Evolutionary conservation across 345 rosid species (phyloP).

Genomic region (Dipteronia dyeriana): DNA sequence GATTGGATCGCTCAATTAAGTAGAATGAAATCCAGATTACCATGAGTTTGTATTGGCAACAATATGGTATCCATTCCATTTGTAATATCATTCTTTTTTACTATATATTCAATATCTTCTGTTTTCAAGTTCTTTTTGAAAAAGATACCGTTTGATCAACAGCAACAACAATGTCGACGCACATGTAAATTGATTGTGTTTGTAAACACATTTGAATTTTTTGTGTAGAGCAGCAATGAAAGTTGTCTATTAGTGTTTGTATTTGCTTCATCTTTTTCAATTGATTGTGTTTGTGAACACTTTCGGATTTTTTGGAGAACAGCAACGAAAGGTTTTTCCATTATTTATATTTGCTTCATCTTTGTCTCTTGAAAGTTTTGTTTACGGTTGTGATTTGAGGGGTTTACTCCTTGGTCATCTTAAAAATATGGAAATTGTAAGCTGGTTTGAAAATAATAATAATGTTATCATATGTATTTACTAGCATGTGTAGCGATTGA

Average conservation of each 20-base stretch:
- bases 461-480: no score
- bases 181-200: not conserved
- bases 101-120: slow-evolving; percentile 1
- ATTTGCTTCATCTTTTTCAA: not conserved
- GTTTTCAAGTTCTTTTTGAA: not conserved
- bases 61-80: slow-evolving; percentile 39
- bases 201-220: not conserved
- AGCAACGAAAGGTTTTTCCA: no score
- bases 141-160: not conserved
- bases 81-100: slow-evolving; percentile 61
- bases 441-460: no score
- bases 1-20: slow-evolving; percentile 25
- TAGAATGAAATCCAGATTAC: slow-evolving; percentile 8
- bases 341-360: no score
- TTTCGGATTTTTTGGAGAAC: no score
- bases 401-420: no score
- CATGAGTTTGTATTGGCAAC: not conserved
- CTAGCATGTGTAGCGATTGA: no score
- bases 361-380: no score
- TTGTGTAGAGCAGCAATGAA: slow-evolving; percentile 2
- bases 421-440: no score
- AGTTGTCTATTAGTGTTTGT: not conserved
- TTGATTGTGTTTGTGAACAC: no score
- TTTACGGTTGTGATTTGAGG: no score
- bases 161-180: not conserved